These are phyloP conservation scores for Crithidia mellificae DNA, from an alignment of 208 protist genomes.

Conservation along the genomic window DNA sequence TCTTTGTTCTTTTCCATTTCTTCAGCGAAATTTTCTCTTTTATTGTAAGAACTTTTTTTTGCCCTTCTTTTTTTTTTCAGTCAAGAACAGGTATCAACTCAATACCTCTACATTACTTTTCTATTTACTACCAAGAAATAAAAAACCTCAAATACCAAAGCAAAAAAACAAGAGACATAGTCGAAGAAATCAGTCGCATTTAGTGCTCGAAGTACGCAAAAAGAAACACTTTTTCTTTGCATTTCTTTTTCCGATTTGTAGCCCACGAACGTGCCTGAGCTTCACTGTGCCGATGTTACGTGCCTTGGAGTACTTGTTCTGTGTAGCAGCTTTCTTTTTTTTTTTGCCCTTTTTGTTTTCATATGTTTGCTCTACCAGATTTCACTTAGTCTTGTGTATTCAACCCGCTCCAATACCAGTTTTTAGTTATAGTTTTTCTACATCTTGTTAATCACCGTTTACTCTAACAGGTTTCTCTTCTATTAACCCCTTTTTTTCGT, in stretches of 20 bases:
- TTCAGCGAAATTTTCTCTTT: background rate
- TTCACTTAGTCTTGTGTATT: constrained; percentile 7
- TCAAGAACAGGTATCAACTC: constrained; percentile 14
- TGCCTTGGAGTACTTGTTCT: background rate
- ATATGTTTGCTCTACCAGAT: too few relatives aligned
- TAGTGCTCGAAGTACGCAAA: too few relatives aligned
- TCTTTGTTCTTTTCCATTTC: background rate
- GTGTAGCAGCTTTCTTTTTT: background rate
- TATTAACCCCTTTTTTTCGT: background rate
- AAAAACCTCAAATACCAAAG: background rate
- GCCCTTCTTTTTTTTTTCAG: constrained; percentile 6
- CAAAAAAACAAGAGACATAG: background rate
- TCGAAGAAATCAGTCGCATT: background rate
- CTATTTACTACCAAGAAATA: background rate
- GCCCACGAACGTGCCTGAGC: constrained; percentile 1
- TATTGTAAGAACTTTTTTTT: background rate
- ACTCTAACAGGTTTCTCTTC: too few relatives aligned
- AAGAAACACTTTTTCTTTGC: background rate
- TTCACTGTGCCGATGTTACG: background rate
- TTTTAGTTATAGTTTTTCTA: constrained; percentile 1
- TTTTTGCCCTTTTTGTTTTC: too few relatives aligned
- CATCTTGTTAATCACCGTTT: background rate
- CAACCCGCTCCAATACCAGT: constrained; percentile 10
- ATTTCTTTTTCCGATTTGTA: constrained; percentile 3
- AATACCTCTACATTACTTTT: background rate